A percentile compares a stretch with the other conserved stretches of the same genome.
Evolutionary conservation across 2,329 filamentous ascomycete species (phyloP).

Genomic region (Exophiala oligosperma): DNA sequence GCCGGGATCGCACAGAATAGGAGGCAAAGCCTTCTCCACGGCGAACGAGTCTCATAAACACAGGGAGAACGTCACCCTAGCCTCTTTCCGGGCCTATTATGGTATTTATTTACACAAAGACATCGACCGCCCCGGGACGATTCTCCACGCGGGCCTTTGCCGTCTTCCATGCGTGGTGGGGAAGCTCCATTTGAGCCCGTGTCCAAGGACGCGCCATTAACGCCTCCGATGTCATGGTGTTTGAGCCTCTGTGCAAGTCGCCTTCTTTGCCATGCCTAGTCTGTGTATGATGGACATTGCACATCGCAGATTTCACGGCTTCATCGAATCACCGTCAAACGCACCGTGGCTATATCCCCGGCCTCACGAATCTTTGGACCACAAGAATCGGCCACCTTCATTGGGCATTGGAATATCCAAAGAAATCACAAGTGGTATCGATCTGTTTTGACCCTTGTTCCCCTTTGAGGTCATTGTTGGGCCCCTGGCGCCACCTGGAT

Average conservation of each 20-base stretch:
- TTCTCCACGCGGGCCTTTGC: background rate
- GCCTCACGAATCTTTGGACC: background rate
- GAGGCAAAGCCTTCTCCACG: too few relatives aligned
- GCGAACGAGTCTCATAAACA: too few relatives aligned
- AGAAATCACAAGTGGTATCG: background rate
- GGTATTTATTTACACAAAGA: too few relatives aligned
- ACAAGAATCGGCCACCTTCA: background rate
- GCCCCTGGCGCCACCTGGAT: background rate
- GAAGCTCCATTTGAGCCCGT: too few relatives aligned
- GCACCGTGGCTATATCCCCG: slow-evolving; percentile 8
- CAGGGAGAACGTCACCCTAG: too few relatives aligned
- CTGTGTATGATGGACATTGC: background rate
- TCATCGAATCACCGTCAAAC: background rate
- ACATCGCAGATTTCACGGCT: background rate
- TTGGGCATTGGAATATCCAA: slow-evolving; percentile 1
- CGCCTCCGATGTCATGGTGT: slow-evolving; percentile 1
- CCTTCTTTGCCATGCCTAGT: background rate
- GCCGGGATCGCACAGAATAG: too few relatives aligned
- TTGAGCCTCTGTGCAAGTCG: slow-evolving; percentile 3
- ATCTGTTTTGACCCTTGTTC: background rate
- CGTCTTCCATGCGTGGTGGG: background rate
- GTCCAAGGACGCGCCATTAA: background rate
- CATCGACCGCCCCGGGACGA: too few relatives aligned
- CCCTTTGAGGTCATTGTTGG: slow-evolving; percentile 1
- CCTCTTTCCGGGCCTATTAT: too few relatives aligned